phyloP scores from a whole-genome alignment of 257 asterid genomes.

The Penstemon newberryi region DNA sequence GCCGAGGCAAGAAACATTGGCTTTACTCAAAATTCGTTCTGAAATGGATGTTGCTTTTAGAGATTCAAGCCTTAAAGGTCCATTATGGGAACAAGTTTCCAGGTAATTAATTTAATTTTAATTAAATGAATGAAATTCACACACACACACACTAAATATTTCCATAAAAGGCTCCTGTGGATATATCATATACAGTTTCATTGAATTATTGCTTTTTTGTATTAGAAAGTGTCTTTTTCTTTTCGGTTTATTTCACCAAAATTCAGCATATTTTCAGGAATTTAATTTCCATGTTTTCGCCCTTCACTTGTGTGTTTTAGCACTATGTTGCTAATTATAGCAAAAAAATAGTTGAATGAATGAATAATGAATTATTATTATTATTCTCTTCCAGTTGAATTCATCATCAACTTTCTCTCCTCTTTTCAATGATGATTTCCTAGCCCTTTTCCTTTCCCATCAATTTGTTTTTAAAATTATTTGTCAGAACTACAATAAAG shows the following conservation, averaged over 20 bases:
- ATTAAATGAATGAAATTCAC: no score
- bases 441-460: slow-evolving; percentile 3
- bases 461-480: not conserved
- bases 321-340: slow-evolving; percentile 49
- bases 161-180: slow-evolving; percentile 34
- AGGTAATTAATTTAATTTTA: slow-evolving; percentile 39
- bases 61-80: slow-evolving; percentile 92
- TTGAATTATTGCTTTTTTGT: slow-evolving; percentile 27
- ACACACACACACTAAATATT: slow-evolving; percentile 32
- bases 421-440: not conserved
- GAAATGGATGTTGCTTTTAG: slow-evolving; percentile 82
- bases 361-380: not conserved
- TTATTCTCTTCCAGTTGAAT: slow-evolving; percentile 2
- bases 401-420: slow-evolving; percentile 28
- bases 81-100: slow-evolving; percentile 97
- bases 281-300: slow-evolving; percentile 47
- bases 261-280: slow-evolving; percentile 57
- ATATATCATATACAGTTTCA: slow-evolving; percentile 26
- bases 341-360: slow-evolving; percentile 26
- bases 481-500: no score
- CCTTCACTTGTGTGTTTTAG: slow-evolving; percentile 37
- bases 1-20: slow-evolving; percentile 94
- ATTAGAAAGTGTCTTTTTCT: slow-evolving; percentile 31
- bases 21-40: slow-evolving; percentile 75
- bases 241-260: slow-evolving; percentile 42